A percentile compares a stretch with the other conserved stretches of the same genome.
phyloP scores from a whole-genome alignment of 306 rosid species.

The Vigna mungo region DNA sequence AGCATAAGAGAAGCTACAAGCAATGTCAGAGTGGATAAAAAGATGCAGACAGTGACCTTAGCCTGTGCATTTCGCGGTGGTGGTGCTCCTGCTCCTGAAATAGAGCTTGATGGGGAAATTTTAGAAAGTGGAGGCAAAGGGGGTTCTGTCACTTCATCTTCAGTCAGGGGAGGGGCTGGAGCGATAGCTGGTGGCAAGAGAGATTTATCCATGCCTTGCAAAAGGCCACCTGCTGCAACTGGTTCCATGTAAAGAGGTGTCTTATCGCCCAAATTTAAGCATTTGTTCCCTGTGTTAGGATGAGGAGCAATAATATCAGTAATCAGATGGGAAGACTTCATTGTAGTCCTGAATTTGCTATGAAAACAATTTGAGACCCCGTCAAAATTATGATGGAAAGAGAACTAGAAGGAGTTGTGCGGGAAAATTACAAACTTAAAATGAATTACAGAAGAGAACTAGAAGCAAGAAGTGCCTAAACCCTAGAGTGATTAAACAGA shows the following conservation, averaged over 20 bases:
- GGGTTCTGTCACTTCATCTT: conserved; percentile 61
- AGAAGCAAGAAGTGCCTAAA: not conserved
- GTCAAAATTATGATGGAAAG: not conserved
- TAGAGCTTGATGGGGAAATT: conserved; percentile 29
- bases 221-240: conserved; percentile 51
- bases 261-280: conserved; percentile 41
- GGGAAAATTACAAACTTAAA: not conserved
- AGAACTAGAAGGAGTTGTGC: not conserved
- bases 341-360: not conserved
- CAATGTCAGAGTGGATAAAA: conserved; percentile 51
- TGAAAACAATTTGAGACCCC: not conserved
- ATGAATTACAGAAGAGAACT: conserved; percentile 7
- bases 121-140: conserved; percentile 64
- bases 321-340: not conserved
- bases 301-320: conserved; percentile 38
- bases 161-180: conserved; percentile 60
- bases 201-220: not conserved
- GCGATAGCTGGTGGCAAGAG: conserved; percentile 69
- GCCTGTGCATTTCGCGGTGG: conserved; percentile 52
- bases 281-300: conserved; percentile 67
- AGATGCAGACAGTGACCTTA: conserved; percentile 52
- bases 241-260: conserved; percentile 65
- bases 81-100: conserved; percentile 40
- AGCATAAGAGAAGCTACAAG: conserved; percentile 50
- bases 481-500: not conserved